Evolutionary conservation across 768 basidiomycete species (phyloP), one percentile per base, ranked within the genome.

Genomic region (Suillus clintonianus): DNA sequence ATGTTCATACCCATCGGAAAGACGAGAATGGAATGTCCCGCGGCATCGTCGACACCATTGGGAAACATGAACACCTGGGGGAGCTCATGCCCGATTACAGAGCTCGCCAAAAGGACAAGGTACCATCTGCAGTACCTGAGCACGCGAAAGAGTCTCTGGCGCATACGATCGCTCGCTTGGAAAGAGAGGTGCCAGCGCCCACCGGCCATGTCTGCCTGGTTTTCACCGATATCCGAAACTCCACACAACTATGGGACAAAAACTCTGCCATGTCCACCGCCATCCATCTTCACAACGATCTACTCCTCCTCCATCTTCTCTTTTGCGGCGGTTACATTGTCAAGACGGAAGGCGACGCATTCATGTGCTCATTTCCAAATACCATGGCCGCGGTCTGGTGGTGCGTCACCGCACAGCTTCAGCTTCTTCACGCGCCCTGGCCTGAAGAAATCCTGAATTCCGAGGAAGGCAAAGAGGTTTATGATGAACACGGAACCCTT

Each of bases 271-370:
- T 99, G 95, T 87, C 91, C 24, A 91, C 90, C 0, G 95, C 96
- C 3, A 96, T 97, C 83, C 87, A 88, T 30, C 76, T 95, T 68
- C 97, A 99, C 78, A 95, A 99, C 73, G 83, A 79, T 54, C 81
- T 98, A 19, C 82, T 27, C 27, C 27, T 27, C 27, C 27, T 27
- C 27, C 89, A 91, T 64, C 80, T 98, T 37, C 87, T 96, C 27
- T 82, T 91, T 51, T 95, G 95, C 70, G 95, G 95, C 32, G 97
- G 97, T 0, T 99, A 99, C 75, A 95, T 99, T 77, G 97, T 99
- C 71, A 99, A 99, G 79, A 99, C 97, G 13, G 97, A 99, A 88
- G 97, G 97, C 34, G 97, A 99, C 71, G 89, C 97, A 0, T 99
- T 99, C 82, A 96, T 99, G 92, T 95, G 95, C 58, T 94, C 97